phyloP scores from a whole-genome alignment of 106 monocot genomes.

The Agapanthus africanus region DNA sequence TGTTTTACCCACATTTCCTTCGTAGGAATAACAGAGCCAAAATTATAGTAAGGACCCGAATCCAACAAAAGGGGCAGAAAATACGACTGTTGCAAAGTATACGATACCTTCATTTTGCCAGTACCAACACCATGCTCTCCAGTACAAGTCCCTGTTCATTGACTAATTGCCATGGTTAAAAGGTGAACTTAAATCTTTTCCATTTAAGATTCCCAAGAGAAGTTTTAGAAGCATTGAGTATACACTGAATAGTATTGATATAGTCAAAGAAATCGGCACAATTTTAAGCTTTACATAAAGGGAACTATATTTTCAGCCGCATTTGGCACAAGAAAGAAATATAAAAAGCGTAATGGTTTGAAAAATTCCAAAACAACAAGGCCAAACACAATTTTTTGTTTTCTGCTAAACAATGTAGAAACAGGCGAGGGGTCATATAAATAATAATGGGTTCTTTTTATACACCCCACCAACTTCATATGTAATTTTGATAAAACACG shows the following conservation, averaged over 20 bases:
- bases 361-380: neutral
- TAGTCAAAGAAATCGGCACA: neutral
- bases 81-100: conserved; percentile 1
- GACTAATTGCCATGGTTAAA: neutral
- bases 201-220: neutral
- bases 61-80: neutral
- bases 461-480: no score
- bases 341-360: neutral
- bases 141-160: conserved; percentile 74
- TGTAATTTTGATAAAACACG: no score
- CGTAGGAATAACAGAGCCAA: conserved; percentile 4
- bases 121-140: conserved; percentile 98
- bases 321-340: conserved; percentile 1
- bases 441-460: no score
- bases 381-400: neutral
- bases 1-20: no score
- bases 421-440: neutral
- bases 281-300: neutral
- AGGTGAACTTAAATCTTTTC: neutral
- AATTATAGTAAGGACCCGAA: no score
- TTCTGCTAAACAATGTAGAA: neutral
- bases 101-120: conserved; percentile 95
- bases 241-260: neutral
- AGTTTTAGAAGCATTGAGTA: no score
- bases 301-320: neutral